These are phyloP conservation scores for Aspergillus wentii DNA, from an alignment of 495 filamentous ascomycete genomes.

Conservation along the genomic window DNA sequence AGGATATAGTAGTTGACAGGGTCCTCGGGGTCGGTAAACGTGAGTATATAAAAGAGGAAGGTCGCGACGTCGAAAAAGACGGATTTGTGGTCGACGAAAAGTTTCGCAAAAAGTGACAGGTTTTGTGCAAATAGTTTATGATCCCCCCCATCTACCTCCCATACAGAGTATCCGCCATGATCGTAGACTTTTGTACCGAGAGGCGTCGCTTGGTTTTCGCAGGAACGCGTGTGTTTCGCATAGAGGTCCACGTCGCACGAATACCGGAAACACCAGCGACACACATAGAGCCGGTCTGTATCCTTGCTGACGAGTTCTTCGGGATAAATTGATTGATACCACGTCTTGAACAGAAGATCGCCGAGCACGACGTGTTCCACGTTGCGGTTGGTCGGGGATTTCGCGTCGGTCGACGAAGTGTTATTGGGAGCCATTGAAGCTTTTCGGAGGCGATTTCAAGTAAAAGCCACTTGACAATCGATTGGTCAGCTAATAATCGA, in stretches of 20 bases:
- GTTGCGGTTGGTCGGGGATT: constrained; percentile 50
- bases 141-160: constrained; percentile 86
- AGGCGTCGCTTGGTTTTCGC: constrained; percentile 31
- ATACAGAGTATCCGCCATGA: constrained; percentile 62
- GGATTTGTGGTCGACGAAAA: constrained; percentile 96
- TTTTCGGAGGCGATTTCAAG: neutral
- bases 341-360: constrained; percentile 66
- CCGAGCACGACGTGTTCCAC: constrained; percentile 73
- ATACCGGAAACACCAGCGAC: constrained; percentile 92
- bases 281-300: constrained; percentile 70
- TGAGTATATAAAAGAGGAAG: constrained; percentile 93
- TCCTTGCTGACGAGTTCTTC: constrained; percentile 69
- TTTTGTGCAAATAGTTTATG: constrained; percentile 94
- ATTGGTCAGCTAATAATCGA: too few relatives aligned
- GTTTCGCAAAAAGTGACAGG: constrained; percentile 92
- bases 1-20: constrained; percentile 52
- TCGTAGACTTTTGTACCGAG: constrained; percentile 51
- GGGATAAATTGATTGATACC: constrained; percentile 75
- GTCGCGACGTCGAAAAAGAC: constrained; percentile 95
- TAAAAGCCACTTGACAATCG: too few relatives aligned
- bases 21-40: constrained; percentile 36
- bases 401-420: constrained; percentile 18
- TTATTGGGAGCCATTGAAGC: constrained; percentile 25
- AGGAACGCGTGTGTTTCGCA: constrained; percentile 44
- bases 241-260: constrained; percentile 63